Base-by-base conservation (phyloP, 2,329 filamentous ascomycete genomes). In the Myriosclerotinia scirpicola region DNA sequence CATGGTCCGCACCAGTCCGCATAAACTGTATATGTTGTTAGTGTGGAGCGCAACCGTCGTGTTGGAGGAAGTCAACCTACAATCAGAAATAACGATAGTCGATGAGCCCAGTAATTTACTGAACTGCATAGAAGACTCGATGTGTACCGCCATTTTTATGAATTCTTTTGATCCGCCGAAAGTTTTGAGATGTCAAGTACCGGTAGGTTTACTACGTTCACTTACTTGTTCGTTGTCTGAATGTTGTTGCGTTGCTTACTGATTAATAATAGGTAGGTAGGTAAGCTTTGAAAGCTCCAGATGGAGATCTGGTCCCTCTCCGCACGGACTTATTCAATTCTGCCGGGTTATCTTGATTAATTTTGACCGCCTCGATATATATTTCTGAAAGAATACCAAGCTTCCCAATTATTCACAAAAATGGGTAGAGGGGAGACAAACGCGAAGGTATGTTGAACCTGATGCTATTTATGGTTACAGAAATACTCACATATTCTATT, bases 1-100 rank as follows among this genome's bases (percentile, higher is more conserved):
- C 93, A 97, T 75, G 94, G 93, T 66, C 90, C 90, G 78, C 93
- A 98, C 91, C 92, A 97, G 80, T 96, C 91, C 78, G 94, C 94
- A 76, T 95, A 96, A 84, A 97, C 92, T 96, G 74, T 20, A 26
- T 30, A 73, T 52, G 36, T 38, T 50, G 46, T 65, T 36, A 65
- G 55, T 53, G 55, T 53, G 30, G 50, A 36, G 20, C 55, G 65
- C 34, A 59, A 63, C 68, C 71, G 77, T 76, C 78, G 73, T 42
- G 63, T 71, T 64, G 67, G 68, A 60, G 69, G 67, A 54, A 68
- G 71, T 58, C 60, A 68, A 81, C 87, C 80, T 85, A 96, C 93
- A 98, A 81, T 98, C 95, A 74, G 92, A 87, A 69, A 99, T 85
- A 66, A 97, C 92, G 69, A 97, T 86, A 74, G 86, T 87, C 66